These are phyloP conservation scores for Hypoxylon rickii DNA, from an alignment of 495 filamentous ascomycete species.

Conservation along the genomic window DNA sequence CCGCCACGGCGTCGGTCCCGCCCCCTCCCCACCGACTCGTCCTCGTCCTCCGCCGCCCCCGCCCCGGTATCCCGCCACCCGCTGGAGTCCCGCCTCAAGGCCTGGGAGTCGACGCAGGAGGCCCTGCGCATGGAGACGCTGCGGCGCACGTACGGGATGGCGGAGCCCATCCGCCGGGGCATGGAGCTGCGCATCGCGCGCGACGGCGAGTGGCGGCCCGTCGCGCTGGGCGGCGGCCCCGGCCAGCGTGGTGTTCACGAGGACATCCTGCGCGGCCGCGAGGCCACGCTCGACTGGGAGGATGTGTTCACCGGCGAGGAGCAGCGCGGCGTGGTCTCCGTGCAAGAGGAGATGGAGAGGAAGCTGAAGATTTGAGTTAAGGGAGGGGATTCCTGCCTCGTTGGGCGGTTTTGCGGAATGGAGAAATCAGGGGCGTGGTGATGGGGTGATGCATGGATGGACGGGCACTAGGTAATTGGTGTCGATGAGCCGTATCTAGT, in stretches of 20 bases:
- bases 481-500: neutral
- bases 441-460: neutral
- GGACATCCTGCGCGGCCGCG: conserved; percentile 59
- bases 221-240: conserved; percentile 46
- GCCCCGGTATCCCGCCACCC: conserved; percentile 70
- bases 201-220: conserved; percentile 58
- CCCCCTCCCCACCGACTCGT: conserved; percentile 51
- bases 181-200: conserved; percentile 90
- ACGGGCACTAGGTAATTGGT: neutral
- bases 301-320: conserved; percentile 75
- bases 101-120: conserved; percentile 86
- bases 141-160: conserved; percentile 84
- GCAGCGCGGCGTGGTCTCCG: conserved; percentile 65
- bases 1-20: conserved; percentile 72
- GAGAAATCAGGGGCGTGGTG: neutral
- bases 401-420: neutral
- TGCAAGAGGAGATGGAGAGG: conserved; percentile 94
- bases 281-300: conserved; percentile 28
- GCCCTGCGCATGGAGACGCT: conserved; percentile 82
- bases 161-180: conserved; percentile 88
- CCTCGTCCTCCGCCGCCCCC: conserved; percentile 48
- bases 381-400: no score
- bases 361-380: conserved; percentile 61
- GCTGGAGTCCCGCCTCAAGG: conserved; percentile 82
- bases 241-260: conserved; percentile 24